phyloP scores from a whole-genome alignment of 352 stramenopile species.

The Thalassiosira ordinaria region DNA sequence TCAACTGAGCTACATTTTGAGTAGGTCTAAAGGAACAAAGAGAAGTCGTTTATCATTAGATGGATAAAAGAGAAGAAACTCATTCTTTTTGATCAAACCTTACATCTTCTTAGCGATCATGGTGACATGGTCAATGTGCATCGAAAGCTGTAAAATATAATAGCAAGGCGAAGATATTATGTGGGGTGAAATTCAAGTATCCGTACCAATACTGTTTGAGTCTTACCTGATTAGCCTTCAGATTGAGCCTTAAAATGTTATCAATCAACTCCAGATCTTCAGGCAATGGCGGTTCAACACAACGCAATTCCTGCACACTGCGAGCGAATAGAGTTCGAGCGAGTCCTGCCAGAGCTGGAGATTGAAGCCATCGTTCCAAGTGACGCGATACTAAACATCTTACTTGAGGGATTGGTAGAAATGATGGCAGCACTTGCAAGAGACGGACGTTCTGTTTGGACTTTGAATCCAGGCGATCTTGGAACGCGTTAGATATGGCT shows the following conservation, averaged over 20 bases:
- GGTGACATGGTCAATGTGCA: slow-evolving; percentile 77
- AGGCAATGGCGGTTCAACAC: slow-evolving; percentile 65
- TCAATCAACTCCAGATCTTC: slow-evolving; percentile 73
- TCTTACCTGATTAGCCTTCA: slow-evolving; percentile 73
- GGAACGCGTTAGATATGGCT: slow-evolving; percentile 57
- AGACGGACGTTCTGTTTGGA: slow-evolving; percentile 79
- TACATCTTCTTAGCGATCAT: slow-evolving; percentile 67
- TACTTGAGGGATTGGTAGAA: slow-evolving; percentile 65
- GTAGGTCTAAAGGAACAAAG: slow-evolving; percentile 35
- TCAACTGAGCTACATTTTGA: slow-evolving; percentile 54
- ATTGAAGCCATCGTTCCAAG: slow-evolving; percentile 81
- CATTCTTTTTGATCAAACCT: slow-evolving; percentile 2
- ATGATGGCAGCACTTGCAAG: slow-evolving; percentile 63
- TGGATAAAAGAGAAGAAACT: background rate
- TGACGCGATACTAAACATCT: slow-evolving; percentile 58
- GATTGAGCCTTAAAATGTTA: slow-evolving; percentile 69
- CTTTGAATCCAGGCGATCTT: slow-evolving; percentile 70
- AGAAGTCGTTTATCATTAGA: background rate
- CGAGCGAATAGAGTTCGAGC: slow-evolving; percentile 65
- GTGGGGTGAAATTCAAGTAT: background rate
- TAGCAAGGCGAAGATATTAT: background rate
- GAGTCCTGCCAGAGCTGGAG: slow-evolving; percentile 65
- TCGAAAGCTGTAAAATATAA: slow-evolving; percentile 16
- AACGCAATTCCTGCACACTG: slow-evolving; percentile 60
- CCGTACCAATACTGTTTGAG: background rate